Conservation (phyloP, 106 monocot species). For the Allium cepa region DNA sequence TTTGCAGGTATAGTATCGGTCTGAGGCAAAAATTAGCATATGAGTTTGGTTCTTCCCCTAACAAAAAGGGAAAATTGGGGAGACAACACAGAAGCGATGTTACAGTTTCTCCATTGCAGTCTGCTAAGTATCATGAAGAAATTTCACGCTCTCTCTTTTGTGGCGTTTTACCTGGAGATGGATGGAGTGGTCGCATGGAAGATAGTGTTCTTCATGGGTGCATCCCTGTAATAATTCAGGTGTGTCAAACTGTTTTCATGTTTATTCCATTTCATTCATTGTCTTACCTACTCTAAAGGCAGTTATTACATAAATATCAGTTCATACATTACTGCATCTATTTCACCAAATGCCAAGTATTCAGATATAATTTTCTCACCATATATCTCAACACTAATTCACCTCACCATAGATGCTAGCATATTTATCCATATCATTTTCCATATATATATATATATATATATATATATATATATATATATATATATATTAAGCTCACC, state of each 20-base stretch:
- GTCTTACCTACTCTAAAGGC: no score
- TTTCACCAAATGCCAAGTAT: not conserved
- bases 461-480: no score
- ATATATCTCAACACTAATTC: no score
- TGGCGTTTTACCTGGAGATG: conserved; percentile 88
- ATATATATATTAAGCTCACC: no score
- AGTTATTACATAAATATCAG: no score
- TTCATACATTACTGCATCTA: no score
- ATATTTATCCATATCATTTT: no score
- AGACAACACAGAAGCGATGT: conserved; percentile 60
- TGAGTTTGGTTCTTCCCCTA: conserved; percentile 79
- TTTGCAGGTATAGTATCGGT: conserved; percentile 86
- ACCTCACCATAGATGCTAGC: no score
- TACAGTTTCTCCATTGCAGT: conserved; percentile 48
- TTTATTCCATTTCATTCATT: not conserved
- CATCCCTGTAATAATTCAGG: conserved; percentile 97
- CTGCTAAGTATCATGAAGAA: conserved; percentile 56
- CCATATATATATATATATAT: no score
- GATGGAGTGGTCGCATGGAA: conserved; percentile 94
- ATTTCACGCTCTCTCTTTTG: conserved; percentile 76
- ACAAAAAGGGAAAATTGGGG: conserved; percentile 79
- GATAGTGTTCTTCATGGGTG: conserved; percentile 87
- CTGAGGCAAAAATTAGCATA: conserved; percentile 73
- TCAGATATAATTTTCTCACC: no score
- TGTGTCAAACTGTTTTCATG: conserved; percentile 5